These are phyloP conservation scores for Phytophthora rubi DNA, from an alignment of 352 stramenopile genomes.

Conservation along the genomic window DNA sequence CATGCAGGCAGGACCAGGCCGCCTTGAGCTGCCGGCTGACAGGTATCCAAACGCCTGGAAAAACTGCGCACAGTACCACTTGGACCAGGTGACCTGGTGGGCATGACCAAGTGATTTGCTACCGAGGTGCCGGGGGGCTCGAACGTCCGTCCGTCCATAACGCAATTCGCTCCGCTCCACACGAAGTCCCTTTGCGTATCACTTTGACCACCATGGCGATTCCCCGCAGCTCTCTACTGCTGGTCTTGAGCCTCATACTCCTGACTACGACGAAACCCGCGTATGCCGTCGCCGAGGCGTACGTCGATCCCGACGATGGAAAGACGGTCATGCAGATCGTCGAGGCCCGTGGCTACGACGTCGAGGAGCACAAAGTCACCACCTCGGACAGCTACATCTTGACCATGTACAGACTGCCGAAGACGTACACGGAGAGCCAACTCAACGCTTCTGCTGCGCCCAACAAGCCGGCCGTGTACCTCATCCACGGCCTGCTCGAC, in stretches of 20 bases:
- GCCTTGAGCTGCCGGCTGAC: conserved; percentile 10
- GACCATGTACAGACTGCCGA: conserved; percentile 70
- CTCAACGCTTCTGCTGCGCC: conserved; percentile 26
- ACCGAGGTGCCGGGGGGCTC: background rate
- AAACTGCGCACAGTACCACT: conserved; percentile 13
- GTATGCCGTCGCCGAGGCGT: conserved; percentile 18
- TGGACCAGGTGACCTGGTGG: conserved; percentile 19
- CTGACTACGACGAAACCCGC: conserved; percentile 9
- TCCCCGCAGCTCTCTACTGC: conserved; percentile 13
- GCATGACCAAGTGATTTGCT: conserved; percentile 25
- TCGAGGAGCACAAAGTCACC: conserved; percentile 66
- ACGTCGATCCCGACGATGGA: conserved; percentile 54
- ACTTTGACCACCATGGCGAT: conserved; percentile 14
- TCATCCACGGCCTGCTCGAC: conserved; percentile 70
- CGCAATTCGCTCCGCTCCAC: conserved; percentile 23
- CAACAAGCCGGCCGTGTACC: conserved; percentile 62
- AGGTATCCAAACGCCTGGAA: conserved; percentile 32
- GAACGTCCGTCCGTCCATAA: conserved; percentile 13
- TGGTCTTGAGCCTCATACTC: conserved; percentile 10
- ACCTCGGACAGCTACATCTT: conserved; percentile 67
- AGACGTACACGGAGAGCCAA: conserved; percentile 59
- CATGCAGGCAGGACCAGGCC: background rate
- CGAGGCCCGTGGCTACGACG: conserved; percentile 51
- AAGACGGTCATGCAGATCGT: conserved; percentile 60
- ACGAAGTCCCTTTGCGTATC: conserved; percentile 6